Evolutionary conservation across 768 basidiomycete genomes (phyloP), one percentile per base, ranked within the genome.

Genomic region (Rhizopogon vesiculosus): DNA sequence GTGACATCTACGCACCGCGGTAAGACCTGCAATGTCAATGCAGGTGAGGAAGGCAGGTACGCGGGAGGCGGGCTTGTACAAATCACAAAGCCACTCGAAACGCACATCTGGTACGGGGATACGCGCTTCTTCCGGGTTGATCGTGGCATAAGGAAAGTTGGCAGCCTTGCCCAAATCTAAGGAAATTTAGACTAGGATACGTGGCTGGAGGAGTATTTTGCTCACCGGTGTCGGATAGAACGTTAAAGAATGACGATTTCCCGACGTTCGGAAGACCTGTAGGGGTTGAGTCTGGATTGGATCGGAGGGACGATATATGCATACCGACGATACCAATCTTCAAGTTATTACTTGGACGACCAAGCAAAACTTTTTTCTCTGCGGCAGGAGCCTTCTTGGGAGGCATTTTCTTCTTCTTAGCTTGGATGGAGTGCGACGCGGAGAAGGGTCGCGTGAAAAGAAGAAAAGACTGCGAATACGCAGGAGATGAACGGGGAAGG

Each of bases 241-340:
- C 89, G 72, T 99, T 99, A 84, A 99, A 99, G 74, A 98, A 96
- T n/a, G 94, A 97, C 0, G 92, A 94, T 74, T 99, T 98, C 60
- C 97, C 97, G 62, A 98, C 96, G 70, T 99, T 98, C 52, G 96
- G 94, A 41, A 97, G 73, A 69, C 91, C 91, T 93, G 51, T 41
- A 44, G 29, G 40, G 56, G 57, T 68, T 25, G 29, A 51, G 16
- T 56, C 31, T 28, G 39, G 7, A 18, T 48, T 8, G 3, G 28
- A 9, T 39, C 22, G 3, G 33, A 29, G 31, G 25, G 39, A 53
- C 38, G n/a, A 55, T 56, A 59, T 59, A 65, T 74, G 82, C 86
- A 74, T 72, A 92, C 92, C 95, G 79, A 98, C 96, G 81, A 97
- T 96, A 69, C 97, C 97, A 66, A 98, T 90, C 84, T 95, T 91